These are phyloP conservation scores for Filobasidium floriforme DNA, from an alignment of 768 basidiomycete species.

Conservation along the genomic window DNA sequence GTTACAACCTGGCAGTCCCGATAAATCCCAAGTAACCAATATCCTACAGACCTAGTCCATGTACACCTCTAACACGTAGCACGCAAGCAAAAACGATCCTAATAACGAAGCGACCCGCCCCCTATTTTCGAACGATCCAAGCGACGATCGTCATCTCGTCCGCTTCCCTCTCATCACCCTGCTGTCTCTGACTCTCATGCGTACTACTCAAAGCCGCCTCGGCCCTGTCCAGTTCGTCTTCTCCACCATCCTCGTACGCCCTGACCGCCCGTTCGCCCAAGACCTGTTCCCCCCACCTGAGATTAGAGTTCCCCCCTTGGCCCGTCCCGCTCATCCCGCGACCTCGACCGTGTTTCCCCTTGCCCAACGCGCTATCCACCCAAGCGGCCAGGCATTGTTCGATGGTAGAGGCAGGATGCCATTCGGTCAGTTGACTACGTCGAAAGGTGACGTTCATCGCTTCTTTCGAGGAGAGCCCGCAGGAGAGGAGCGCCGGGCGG, in stretches of 20 bases:
- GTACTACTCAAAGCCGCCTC: background rate
- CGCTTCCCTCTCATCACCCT: background rate
- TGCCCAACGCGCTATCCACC: conserved; percentile 21
- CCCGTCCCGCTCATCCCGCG: conserved; percentile 14
- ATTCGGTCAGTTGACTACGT: background rate
- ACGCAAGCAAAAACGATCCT: no score
- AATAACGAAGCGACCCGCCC: no score
- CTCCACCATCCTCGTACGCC: background rate
- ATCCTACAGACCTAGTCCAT: no score
- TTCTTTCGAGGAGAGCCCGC: conserved; percentile 17
- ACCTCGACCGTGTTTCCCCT: conserved; percentile 19
- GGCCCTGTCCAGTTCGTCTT: background rate
- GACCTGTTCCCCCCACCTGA: conserved; percentile 14
- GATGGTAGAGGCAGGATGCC: conserved; percentile 5
- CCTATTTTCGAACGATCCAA: conserved; percentile 11
- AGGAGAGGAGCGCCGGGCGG: conserved; percentile 30
- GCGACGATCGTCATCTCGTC: conserved; percentile 16
- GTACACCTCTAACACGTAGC: no score
- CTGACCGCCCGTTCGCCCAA: conserved; percentile 14
- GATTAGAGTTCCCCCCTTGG: no score
- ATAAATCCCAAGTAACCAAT: no score
- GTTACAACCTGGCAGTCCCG: no score
- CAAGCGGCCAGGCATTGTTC: conserved; percentile 13
- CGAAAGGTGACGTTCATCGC: conserved; percentile 21
- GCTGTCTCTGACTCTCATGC: background rate